These are phyloP conservation scores for Aspergillus sparsus DNA, from an alignment of 495 filamentous ascomycete species.

Conservation along the genomic window DNA sequence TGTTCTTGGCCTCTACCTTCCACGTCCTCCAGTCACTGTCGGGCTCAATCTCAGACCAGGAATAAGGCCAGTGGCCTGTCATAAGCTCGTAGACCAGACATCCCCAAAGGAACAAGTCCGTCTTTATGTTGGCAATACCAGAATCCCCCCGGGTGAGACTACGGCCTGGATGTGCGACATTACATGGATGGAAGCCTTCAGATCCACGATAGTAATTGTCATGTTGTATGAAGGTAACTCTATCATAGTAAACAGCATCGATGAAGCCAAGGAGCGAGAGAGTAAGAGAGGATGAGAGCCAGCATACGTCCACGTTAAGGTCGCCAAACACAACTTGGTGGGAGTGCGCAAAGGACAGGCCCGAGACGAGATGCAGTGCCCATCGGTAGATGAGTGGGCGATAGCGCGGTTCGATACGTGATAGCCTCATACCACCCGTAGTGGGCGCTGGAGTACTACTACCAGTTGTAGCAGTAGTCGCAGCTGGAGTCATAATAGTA, in stretches of 20 bases:
- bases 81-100: slow-evolving; percentile 3
- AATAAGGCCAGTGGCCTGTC: slow-evolving; percentile 5
- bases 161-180: not conserved
- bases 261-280: slow-evolving; percentile 1
- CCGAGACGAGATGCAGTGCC: not conserved
- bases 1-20: slow-evolving; percentile 2
- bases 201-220: not conserved
- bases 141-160: not conserved
- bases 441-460: not conserved
- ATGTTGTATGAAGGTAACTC: not conserved
- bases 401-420: not conserved
- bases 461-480: not conserved
- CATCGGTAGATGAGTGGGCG: slow-evolving; percentile 1
- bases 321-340: not conserved
- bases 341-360: slow-evolving; percentile 2
- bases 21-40: slow-evolving; percentile 1
- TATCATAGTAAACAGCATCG: slow-evolving; percentile 4
- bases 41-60: not conserved
- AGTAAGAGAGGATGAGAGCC: slow-evolving; percentile 1
- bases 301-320: not conserved
- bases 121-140: not conserved
- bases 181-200: slow-evolving; percentile 1
- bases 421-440: not conserved
- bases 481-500: not conserved
- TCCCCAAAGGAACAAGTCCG: not conserved